A percentile compares a stretch with the other conserved stretches of the same genome.
phyloP scores from a whole-genome alignment of 2,329 filamentous ascomycete species.

The Aureobasidium sp. region DNA sequence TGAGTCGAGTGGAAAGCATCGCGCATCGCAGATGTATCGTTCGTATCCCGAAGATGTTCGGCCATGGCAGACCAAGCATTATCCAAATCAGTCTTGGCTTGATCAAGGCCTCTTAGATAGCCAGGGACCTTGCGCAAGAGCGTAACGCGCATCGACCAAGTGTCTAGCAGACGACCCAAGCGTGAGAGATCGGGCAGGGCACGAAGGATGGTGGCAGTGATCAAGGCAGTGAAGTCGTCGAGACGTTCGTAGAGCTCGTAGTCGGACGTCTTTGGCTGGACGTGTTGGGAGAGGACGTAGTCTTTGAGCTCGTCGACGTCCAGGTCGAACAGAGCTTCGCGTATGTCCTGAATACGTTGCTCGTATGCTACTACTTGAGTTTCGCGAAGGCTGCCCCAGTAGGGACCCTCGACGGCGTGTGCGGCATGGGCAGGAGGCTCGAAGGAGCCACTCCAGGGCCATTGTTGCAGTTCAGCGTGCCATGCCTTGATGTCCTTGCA shows the following conservation, averaged over 20 bases:
- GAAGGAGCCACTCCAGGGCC: conserved; percentile 51
- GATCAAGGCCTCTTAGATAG: conserved; percentile 57
- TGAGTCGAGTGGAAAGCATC: conserved; percentile 45
- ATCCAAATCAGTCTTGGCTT: conserved; percentile 57
- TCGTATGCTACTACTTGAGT: conserved; percentile 63
- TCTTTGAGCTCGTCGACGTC: conserved; percentile 83
- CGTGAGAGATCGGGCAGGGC: conserved; percentile 73
- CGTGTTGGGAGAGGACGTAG: conserved; percentile 76
- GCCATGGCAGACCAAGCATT: conserved; percentile 60
- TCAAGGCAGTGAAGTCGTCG: conserved; percentile 82
- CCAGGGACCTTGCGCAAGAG: conserved; percentile 68
- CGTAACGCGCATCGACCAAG: conserved; percentile 69
- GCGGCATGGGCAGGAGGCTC: conserved; percentile 30
- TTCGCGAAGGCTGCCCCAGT: conserved; percentile 65
- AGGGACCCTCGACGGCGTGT: conserved; percentile 36
- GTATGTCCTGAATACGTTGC: conserved; percentile 66
- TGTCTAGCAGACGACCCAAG: conserved; percentile 63
- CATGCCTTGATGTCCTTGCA: conserved; percentile 67
- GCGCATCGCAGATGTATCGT: conserved; percentile 36
- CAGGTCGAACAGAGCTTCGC: conserved; percentile 59
- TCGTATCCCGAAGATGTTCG: conserved; percentile 26
- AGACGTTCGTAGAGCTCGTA: conserved; percentile 43
- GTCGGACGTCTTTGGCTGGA: conserved; percentile 34
- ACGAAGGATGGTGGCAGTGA: conserved; percentile 88
- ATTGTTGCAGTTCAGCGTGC: conserved; percentile 62